Conservation (phyloP, 208 protist species). For the Porcisia deanei region DNA sequence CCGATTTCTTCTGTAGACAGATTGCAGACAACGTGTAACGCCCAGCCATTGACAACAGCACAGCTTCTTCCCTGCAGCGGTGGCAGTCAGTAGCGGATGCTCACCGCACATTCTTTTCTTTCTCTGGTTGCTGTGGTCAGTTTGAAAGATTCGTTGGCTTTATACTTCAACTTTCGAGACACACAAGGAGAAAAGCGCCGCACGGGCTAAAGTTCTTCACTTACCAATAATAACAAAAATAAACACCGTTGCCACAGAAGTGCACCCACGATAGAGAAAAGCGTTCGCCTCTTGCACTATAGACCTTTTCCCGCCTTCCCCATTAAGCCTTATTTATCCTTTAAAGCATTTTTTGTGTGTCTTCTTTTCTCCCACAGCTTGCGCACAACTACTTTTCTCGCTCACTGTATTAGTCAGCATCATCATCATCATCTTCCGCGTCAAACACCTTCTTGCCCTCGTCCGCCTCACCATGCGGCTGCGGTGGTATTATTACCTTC, state of each 20-base stretch:
- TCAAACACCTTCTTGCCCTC: slow-evolving; percentile 47
- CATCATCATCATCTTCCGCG: slow-evolving; percentile 76
- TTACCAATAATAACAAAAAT: background rate
- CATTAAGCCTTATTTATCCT: background rate
- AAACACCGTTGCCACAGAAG: background rate
- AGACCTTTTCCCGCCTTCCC: background rate
- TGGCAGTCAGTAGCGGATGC: background rate
- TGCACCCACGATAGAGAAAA: background rate
- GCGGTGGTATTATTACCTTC: slow-evolving; percentile 85
- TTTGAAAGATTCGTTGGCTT: background rate
- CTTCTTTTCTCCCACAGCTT: slow-evolving; percentile 4
- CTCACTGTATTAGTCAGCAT: slow-evolving; percentile 43
- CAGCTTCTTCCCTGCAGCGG: background rate
- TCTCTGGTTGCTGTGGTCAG: background rate
- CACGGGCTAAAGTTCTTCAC: background rate
- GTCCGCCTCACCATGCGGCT: slow-evolving; percentile 63
- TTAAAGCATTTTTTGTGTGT: background rate
- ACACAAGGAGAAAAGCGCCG: slow-evolving; percentile 5
- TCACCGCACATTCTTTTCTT: background rate
- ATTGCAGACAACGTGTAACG: background rate
- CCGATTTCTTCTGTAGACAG: no score
- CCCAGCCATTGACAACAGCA: background rate
- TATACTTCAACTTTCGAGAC: background rate
- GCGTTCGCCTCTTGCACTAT: background rate
- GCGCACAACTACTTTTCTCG: background rate